These are phyloP conservation scores for Viola odorata DNA, from an alignment of 345 rosid genomes.

Conservation along the genomic window DNA sequence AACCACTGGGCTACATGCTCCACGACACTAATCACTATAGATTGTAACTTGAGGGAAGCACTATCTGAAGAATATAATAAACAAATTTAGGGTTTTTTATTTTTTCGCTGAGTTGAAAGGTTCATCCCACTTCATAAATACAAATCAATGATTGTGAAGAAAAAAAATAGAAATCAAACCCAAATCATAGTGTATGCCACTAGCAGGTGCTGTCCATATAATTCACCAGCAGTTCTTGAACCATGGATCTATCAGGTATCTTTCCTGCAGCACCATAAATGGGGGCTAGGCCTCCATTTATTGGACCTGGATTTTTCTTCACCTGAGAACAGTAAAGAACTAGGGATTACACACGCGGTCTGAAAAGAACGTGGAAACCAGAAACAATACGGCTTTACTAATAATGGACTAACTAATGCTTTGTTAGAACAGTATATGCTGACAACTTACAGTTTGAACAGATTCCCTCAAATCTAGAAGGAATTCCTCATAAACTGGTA, in stretches of 20 bases:
- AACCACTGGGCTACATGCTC: no score
- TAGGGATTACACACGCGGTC: not conserved
- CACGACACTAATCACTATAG: no score
- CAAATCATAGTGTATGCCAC: not conserved
- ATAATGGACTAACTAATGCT: no score
- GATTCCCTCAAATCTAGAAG: slow-evolving; percentile 66
- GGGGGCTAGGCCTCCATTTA: slow-evolving; percentile 80
- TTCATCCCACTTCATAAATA: not conserved
- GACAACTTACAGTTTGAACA: slow-evolving; percentile 58
- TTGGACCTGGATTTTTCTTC: slow-evolving; percentile 76
- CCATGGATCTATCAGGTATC: slow-evolving; percentile 84
- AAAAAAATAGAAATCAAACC: not conserved
- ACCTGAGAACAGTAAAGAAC: slow-evolving; percentile 38
- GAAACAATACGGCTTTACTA: no score
- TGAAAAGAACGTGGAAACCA: not conserved
- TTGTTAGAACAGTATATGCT: not conserved
- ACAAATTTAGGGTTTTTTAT: no score
- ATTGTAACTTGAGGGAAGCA: no score
- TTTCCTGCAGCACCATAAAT: slow-evolving; percentile 92
- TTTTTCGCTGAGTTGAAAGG: no score
- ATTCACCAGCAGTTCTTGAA: slow-evolving; percentile 65
- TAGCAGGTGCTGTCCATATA: slow-evolving; percentile 85
- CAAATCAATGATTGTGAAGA: slow-evolving; percentile 2
- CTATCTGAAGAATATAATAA: no score
- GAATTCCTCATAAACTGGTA: slow-evolving; percentile 51